phyloP scores from a whole-genome alignment of 495 filamentous ascomycete genomes.

The Penicillium coprophilum region DNA sequence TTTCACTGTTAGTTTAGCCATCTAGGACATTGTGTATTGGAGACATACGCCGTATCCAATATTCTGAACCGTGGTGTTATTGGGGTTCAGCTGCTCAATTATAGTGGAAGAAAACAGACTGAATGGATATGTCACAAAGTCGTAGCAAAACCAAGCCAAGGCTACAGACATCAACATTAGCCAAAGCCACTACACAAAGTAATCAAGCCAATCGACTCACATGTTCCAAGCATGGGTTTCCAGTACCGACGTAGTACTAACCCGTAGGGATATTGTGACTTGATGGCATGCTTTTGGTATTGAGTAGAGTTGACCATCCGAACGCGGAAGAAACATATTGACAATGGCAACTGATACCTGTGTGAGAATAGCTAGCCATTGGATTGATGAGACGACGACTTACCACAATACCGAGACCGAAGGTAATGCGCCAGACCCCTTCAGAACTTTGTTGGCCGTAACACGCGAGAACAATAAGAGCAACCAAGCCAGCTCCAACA shows the following conservation, averaged over 20 bases:
- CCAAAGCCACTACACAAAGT: background rate
- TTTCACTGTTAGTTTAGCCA: background rate
- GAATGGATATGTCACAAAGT: slow-evolving; percentile 45
- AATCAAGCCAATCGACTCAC: slow-evolving; percentile 15
- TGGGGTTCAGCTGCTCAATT: slow-evolving; percentile 34
- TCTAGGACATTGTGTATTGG: background rate
- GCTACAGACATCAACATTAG: slow-evolving; percentile 11
- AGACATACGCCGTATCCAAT: slow-evolving; percentile 42
- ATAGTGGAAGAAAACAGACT: slow-evolving; percentile 42
- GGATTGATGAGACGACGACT: slow-evolving; percentile 1
- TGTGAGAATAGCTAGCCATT: background rate
- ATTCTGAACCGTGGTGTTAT: slow-evolving; percentile 44
- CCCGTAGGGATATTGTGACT: slow-evolving; percentile 34
- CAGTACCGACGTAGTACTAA: slow-evolving; percentile 39
- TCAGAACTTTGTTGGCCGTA: slow-evolving; percentile 24
- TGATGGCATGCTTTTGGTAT: slow-evolving; percentile 39
- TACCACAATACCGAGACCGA: slow-evolving; percentile 38
- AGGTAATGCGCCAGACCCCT: slow-evolving; percentile 39
- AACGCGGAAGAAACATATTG: slow-evolving; percentile 40
- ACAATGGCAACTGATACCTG: slow-evolving; percentile 26
- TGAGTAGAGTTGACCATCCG: slow-evolving; percentile 41
- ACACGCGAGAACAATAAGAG: slow-evolving; percentile 34
- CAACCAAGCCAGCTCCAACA: slow-evolving; percentile 30
- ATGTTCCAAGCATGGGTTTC: slow-evolving; percentile 43
- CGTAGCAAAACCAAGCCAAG: slow-evolving; percentile 43